Conservation (phyloP, 306 rosid species). For the Lathyrus oleraceus region DNA sequence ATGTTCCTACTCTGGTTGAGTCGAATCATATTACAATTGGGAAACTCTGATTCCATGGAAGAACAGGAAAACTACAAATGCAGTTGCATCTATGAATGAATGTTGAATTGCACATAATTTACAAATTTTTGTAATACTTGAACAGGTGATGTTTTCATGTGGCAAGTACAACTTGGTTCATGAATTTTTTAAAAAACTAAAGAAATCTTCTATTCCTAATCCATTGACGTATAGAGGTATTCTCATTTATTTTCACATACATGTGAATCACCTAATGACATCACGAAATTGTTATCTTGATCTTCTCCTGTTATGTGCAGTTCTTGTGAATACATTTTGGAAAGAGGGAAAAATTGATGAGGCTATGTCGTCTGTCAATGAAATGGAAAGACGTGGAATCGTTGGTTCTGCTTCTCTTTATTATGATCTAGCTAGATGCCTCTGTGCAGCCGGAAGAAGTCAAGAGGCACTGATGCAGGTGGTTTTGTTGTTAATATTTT, state of each 20-base stretch:
- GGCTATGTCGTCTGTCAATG: conserved; percentile 62
- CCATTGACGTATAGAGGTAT: conserved; percentile 91
- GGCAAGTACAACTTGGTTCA: conserved; percentile 95
- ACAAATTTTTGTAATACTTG: conserved; percentile 36
- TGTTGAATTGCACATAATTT: conserved; percentile 29
- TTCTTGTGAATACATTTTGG: conserved; percentile 80
- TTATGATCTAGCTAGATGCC: conserved; percentile 95
- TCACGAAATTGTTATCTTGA: conserved; percentile 33
- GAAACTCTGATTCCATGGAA: conserved; percentile 4
- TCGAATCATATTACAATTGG: conserved; percentile 10
- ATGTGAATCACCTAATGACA: conserved; percentile 20
- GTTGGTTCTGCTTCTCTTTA: conserved; percentile 95
- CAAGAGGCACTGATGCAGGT: conserved; percentile 88
- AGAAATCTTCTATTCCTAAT: conserved; percentile 75
- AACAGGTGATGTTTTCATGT: conserved; percentile 89
- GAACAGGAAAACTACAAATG: conserved; percentile 26
- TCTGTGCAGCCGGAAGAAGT: conserved; percentile 89
- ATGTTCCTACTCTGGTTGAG: conserved; percentile 3
- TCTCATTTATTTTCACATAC: conserved; percentile 33
- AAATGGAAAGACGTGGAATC: conserved; percentile 90
- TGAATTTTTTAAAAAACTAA: conserved; percentile 83
- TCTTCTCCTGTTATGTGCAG: conserved; percentile 51
- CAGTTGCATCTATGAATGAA: conserved; percentile 1
- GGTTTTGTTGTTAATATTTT: conserved; percentile 29
- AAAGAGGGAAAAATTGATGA: conserved; percentile 86